Evolutionary conservation across 305 asterid genomes (phyloP), one percentile per base, ranked within the genome.

Genomic region (Solanum hybrid): DNA sequence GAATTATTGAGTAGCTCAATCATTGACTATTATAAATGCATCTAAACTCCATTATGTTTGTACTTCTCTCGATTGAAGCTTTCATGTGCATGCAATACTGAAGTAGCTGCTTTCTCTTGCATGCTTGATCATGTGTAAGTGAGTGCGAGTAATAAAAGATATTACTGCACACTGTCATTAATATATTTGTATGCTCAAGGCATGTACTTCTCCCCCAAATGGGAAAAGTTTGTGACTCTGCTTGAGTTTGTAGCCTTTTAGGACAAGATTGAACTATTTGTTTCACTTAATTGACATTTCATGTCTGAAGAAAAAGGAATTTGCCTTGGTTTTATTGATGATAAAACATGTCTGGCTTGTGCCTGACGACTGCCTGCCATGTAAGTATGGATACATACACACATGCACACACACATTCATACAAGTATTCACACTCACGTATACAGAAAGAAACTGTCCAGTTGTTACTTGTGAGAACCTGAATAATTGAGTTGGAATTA

Each of bases 261-360:
- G 77, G 41, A 84, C 76, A 17, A 5, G 75, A 31, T 45, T 84
- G 88, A 84, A 45, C 75, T 45, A 10, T 84, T 51, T 45, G 27
- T 37, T 84, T 84, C 88, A 29, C 88, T 14, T 84, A 31, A 84
- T 45, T 84, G 39, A 29, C 61, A 51, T 45, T 84, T 84, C 88
- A 84, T 10, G 17, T 45, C 29, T 84, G 88, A 31, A 84, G 37
- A n/a, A 10, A 27, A 45, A 83, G 10, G 17, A 83, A 45, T 83
- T 83, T 83, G 13, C 38, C 34, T 45, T 83, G 88, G 88, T 83
- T 31, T 83, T 45, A 5, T 51, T 57, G 76, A 84, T 51, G 76
- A 84, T 29, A 41, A 84, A 84, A 57, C 77, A 51, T 57, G 88
- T 85, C 39, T 85, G 77, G 77, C 77, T 85, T 85, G 88, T 51